Conservation (phyloP, 129 eudicot genomes). For the Flaveria brownii region DNA sequence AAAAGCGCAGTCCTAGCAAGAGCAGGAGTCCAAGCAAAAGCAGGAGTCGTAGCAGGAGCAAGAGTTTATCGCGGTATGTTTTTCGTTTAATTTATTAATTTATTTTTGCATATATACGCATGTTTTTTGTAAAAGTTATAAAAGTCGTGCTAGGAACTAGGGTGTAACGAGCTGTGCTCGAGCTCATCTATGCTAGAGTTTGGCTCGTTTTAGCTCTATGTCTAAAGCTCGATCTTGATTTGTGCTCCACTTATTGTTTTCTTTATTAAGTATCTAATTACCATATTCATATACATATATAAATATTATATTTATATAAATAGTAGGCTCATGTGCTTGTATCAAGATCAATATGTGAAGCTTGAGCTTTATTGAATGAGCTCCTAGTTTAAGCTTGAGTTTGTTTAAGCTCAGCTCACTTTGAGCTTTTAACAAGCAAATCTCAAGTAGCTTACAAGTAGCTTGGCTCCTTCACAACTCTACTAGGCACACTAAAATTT, state of each 20-base stretch:
- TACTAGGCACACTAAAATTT: not conserved
- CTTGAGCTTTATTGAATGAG: too few species aligned
- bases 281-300: too few species aligned
- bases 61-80: constrained; percentile 62
- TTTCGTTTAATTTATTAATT: too few species aligned
- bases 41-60: constrained; percentile 68
- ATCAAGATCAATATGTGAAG: too few species aligned
- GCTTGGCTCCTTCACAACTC: not conserved
- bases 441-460: not conserved
- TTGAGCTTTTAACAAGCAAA: not conserved
- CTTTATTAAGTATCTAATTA: not conserved
- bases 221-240: too few species aligned
- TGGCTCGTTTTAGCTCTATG: too few species aligned
- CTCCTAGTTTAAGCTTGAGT: not conserved
- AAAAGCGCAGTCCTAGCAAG: constrained; percentile 48
- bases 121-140: not conserved
- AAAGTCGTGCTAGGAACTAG: not conserved
- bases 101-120: not conserved
- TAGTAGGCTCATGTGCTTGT: not conserved
- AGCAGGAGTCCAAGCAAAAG: constrained; percentile 55
- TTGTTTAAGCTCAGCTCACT: not conserved
- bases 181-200: not conserved
- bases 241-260: too few species aligned
- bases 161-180: not conserved
- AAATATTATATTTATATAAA: too few species aligned